A percentile compares a stretch with the other conserved stretches of the same genome.
Evolutionary conservation across 176 grass and related monocot species (phyloP).

Genomic region (Elymus sibiricus): DNA sequence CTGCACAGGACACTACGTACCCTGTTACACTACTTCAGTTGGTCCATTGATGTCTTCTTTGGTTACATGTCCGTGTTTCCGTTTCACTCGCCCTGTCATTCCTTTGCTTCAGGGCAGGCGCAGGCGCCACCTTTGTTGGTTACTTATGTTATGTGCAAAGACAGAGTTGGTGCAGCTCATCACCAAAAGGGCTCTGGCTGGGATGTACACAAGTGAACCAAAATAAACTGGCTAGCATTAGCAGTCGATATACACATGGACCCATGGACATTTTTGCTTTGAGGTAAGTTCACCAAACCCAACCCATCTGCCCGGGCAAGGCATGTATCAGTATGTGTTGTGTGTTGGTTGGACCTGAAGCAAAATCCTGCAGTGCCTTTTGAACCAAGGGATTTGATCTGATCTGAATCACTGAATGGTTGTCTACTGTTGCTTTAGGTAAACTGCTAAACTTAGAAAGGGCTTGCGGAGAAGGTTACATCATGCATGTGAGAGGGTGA

Average conservation of each 20-base stretch:
- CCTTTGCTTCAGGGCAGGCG: slow-evolving; percentile 29
- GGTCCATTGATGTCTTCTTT: background rate
- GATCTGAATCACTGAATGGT: background rate
- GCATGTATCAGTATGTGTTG: background rate
- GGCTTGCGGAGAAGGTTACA: slow-evolving; percentile 17
- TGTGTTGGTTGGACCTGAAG: slow-evolving; percentile 55
- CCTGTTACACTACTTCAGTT: background rate
- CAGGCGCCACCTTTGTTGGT: slow-evolving; percentile 2
- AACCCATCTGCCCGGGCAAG: background rate
- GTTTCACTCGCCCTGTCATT: slow-evolving; percentile 13
- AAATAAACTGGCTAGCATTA: background rate
- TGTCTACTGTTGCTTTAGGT: slow-evolving; percentile 22
- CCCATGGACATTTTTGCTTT: background rate
- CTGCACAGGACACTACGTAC: background rate
- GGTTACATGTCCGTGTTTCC: slow-evolving; percentile 27
- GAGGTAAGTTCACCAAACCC: slow-evolving; percentile 46
- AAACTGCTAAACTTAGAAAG: slow-evolving; percentile 12
- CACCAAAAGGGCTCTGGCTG: background rate
- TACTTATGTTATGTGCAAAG: slow-evolving; percentile 52
- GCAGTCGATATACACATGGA: background rate
- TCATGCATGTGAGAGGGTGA: background rate
- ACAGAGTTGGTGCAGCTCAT: slow-evolving; percentile 38
- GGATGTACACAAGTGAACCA: slow-evolving; percentile 2
- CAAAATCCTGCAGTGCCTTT: slow-evolving; percentile 37
- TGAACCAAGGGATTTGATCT: slow-evolving; percentile 21